A percentile compares a stretch with the other conserved stretches of the same genome.
Evolutionary conservation across 352 stramenopile species (phyloP).

Genomic region (Pythium rhizo-oryzae): DNA sequence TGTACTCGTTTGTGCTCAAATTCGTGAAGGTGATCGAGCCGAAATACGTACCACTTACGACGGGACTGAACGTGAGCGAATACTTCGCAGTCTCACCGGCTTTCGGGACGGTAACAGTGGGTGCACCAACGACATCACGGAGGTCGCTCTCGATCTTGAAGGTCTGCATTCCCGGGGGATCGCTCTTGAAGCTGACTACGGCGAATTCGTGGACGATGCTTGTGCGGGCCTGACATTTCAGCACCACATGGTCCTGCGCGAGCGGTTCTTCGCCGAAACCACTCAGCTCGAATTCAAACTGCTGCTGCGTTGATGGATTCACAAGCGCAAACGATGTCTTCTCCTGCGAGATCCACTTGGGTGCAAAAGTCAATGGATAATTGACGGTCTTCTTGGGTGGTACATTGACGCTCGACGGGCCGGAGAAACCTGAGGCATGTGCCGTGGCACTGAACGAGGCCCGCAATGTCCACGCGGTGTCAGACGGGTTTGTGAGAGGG

Average conservation of each 20-base stretch:
- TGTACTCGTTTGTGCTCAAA: slow-evolving; percentile 67
- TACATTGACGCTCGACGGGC: slow-evolving; percentile 64
- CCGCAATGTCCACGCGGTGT: slow-evolving; percentile 82
- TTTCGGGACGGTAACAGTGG: slow-evolving; percentile 50
- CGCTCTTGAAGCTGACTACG: slow-evolving; percentile 63
- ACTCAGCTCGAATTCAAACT: slow-evolving; percentile 89
- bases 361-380: slow-evolving; percentile 85
- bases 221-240: slow-evolving; percentile 87
- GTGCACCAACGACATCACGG: slow-evolving; percentile 79
- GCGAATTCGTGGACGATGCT: slow-evolving; percentile 79
- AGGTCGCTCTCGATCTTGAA: slow-evolving; percentile 94
- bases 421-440: slow-evolving; percentile 49
- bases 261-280: slow-evolving; percentile 90
- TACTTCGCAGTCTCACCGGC: slow-evolving; percentile 54
- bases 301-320: slow-evolving; percentile 84
- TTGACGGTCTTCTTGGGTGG: slow-evolving; percentile 66
- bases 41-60: slow-evolving; percentile 92
- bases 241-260: slow-evolving; percentile 86
- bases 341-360: slow-evolving; percentile 77
- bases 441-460: slow-evolving; percentile 47
- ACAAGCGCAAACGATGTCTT: slow-evolving; percentile 72
- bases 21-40: slow-evolving; percentile 94
- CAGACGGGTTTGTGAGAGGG: slow-evolving; percentile 87
- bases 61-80: slow-evolving; percentile 82
- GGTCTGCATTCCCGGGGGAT: slow-evolving; percentile 39